Conservation (phyloP, 495 filamentous ascomycete species). For the Amphirosellinia nigrospora region DNA sequence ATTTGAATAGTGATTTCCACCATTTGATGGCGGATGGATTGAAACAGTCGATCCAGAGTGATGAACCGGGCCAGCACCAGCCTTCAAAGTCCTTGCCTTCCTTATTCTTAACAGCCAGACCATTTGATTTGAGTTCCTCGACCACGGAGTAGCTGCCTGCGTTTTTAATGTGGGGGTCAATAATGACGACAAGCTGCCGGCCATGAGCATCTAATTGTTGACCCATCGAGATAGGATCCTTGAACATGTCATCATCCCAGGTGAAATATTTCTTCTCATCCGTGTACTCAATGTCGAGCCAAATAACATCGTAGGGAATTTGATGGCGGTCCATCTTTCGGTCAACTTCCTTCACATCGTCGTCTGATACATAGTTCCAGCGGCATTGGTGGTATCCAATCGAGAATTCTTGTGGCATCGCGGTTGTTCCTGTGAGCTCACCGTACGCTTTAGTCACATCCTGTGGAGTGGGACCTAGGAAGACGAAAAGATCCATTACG, state of each 20-base stretch:
- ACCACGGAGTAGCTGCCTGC: conserved; percentile 74
- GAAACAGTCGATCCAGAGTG: conserved; percentile 94
- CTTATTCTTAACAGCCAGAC: conserved; percentile 84
- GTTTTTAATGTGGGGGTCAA: conserved; percentile 98
- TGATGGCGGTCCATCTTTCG: conserved; percentile 92
- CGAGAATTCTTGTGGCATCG: conserved; percentile 88
- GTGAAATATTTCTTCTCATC: conserved; percentile 97
- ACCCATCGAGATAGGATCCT: conserved; percentile 84
- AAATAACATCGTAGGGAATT: conserved; percentile 98
- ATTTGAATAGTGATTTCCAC: conserved; percentile 90
- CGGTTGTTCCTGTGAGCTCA: conserved; percentile 92
- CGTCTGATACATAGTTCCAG: conserved; percentile 98
- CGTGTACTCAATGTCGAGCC: conserved; percentile 97
- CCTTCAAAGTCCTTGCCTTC: conserved; percentile 89
- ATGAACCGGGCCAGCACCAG: conserved; percentile 98
- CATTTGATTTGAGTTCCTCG: conserved; percentile 81
- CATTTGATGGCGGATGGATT: conserved; percentile 84
- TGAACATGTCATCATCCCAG: conserved; percentile 88
- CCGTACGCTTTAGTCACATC: conserved; percentile 81
- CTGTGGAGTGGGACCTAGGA: conserved; percentile 84
- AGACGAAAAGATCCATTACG: conserved; percentile 88
- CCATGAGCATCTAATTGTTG: conserved; percentile 82
- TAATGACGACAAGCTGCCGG: conserved; percentile 90
- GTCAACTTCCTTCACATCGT: conserved; percentile 95
- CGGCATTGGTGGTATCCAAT: conserved; percentile 96